phyloP scores from a whole-genome alignment of 352 stramenopile genomes.

The Globisporangium radiosum region DNA sequence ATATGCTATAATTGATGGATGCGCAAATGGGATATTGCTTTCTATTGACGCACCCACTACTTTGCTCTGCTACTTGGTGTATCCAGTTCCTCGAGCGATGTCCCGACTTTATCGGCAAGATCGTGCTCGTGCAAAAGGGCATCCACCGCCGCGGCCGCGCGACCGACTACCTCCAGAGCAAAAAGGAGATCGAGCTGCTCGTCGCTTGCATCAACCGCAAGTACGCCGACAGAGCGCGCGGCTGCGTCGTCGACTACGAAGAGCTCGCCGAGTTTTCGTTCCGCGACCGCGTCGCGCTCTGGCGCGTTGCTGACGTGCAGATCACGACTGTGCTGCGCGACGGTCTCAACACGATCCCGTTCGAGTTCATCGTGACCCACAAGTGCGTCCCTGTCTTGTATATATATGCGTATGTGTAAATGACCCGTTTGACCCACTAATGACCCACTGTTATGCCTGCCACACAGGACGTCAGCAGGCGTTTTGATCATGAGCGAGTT shows the following conservation, averaged over 20 bases:
- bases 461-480: constrained; percentile 49
- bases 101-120: constrained; percentile 75
- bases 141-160: constrained; percentile 79
- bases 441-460: no score
- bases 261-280: constrained; percentile 66
- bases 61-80: not conserved
- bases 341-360: constrained; percentile 74
- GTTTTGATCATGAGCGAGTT: constrained; percentile 97
- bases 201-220: constrained; percentile 90
- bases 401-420: no score
- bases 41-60: not conserved
- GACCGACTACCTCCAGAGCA: constrained; percentile 92
- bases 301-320: constrained; percentile 69
- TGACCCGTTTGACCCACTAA: no score
- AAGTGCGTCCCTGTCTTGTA: constrained; percentile 28
- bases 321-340: constrained; percentile 72
- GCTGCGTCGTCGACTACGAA: constrained; percentile 70
- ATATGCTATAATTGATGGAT: no score
- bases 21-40: no score
- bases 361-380: constrained; percentile 79
- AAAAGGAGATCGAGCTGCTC: constrained; percentile 90
- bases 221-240: constrained; percentile 47
- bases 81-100: constrained; percentile 81
- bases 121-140: constrained; percentile 79
- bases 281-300: constrained; percentile 63